phyloP scores from a whole-genome alignment of 139 green algal genomes.

The Auxenochlorella pyrenoidosa region DNA sequence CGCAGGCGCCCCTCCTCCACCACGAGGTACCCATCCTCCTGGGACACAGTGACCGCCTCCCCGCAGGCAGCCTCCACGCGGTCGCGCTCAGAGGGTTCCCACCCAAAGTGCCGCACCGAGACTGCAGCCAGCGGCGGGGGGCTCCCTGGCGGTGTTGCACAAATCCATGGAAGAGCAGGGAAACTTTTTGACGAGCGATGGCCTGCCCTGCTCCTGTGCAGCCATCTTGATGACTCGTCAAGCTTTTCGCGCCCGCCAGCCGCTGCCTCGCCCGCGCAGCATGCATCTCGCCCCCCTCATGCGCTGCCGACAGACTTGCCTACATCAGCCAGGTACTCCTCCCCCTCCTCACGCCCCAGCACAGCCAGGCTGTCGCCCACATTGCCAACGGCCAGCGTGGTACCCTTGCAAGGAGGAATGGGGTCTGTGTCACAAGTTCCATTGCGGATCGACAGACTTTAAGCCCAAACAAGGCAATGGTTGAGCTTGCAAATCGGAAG shows the following conservation, averaged over 20 bases:
- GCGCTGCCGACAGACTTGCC: background rate
- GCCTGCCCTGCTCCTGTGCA: too few relatives aligned
- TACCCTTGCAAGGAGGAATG: background rate
- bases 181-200: too few relatives aligned
- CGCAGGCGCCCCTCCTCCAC: conserved; percentile 51
- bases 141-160: background rate
- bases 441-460: too few relatives aligned
- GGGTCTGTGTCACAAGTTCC: too few relatives aligned
- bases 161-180: too few relatives aligned
- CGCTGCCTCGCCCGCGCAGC: too few relatives aligned
- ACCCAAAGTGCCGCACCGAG: conserved; percentile 26
- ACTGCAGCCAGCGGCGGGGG: background rate
- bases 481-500: too few relatives aligned
- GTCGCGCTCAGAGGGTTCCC: conserved; percentile 9
- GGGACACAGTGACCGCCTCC: background rate
- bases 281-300: too few relatives aligned
- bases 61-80: conserved; percentile 26
- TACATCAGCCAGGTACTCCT: conserved; percentile 5
- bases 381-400: conserved; percentile 57
- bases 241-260: too few relatives aligned
- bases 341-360: conserved; percentile 50
- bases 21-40: conserved; percentile 61
- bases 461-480: too few relatives aligned
- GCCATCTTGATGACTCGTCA: too few relatives aligned
- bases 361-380: conserved; percentile 73